A percentile compares a stretch with the other conserved stretches of the same genome.
Conservation (phyloP, 1,284 basidiomycete genomes). For the Coniophora puteana region DNA sequence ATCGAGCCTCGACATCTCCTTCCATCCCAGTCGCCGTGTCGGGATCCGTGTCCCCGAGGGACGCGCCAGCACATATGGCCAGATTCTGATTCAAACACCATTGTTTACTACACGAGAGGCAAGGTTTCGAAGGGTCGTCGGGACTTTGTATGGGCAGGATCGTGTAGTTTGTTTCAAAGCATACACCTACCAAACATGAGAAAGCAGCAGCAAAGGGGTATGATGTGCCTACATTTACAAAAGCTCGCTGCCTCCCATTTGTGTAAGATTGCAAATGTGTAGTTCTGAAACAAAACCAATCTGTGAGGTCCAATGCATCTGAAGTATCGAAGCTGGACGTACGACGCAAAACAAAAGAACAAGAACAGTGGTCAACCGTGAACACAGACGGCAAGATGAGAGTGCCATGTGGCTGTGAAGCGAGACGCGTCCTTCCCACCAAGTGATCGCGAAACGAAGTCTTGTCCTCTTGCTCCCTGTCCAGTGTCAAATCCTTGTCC, state of each 20-base stretch:
- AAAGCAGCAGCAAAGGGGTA: neutral
- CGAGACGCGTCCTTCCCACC: neutral
- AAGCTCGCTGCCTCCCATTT: conserved; percentile 84
- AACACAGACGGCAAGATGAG: conserved; percentile 21
- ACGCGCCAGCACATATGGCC: conserved; percentile 80
- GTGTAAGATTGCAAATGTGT: conserved; percentile 40
- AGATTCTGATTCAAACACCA: conserved; percentile 95
- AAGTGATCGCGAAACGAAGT: neutral
- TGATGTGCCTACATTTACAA: conserved; percentile 65
- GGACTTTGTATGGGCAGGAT: conserved; percentile 82
- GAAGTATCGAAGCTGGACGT: conserved; percentile 4
- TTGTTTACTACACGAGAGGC: conserved; percentile 89
- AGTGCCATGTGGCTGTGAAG: conserved; percentile 17
- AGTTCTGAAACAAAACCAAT: conserved; percentile 7
- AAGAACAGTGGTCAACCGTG: no score
- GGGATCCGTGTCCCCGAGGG: conserved; percentile 81
- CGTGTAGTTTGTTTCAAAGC: conserved; percentile 83
- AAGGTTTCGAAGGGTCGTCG: conserved; percentile 84
- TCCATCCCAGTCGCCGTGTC: conserved; percentile 96
- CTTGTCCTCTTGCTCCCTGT: no score
- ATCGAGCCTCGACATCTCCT: conserved; percentile 92
- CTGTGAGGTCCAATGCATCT: conserved; percentile 25
- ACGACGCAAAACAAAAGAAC: conserved; percentile 16
- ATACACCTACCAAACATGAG: conserved; percentile 63
- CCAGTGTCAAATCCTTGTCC: conserved; percentile 8